Evolutionary conservation across 2,329 filamentous ascomycete genomes (phyloP).

Genomic region (Botryosphaeria dothidea): DNA sequence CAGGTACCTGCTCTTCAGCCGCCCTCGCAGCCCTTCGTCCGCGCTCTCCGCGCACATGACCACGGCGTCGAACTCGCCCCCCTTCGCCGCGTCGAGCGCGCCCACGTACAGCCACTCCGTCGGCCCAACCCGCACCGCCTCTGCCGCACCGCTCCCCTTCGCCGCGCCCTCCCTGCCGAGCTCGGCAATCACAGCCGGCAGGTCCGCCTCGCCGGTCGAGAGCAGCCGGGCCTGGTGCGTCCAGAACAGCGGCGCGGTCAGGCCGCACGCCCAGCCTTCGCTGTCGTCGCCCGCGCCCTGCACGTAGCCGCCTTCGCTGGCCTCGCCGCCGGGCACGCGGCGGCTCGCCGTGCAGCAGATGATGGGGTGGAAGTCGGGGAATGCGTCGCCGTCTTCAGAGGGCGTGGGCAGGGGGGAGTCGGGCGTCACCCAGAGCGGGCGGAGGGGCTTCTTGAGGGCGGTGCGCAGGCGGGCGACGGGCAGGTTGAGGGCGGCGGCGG

Average conservation of each 20-base stretch:
- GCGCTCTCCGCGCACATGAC: conserved; percentile 45
- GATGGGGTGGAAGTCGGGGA: conserved; percentile 66
- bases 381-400: conserved; percentile 41
- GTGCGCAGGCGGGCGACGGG: conserved; percentile 56
- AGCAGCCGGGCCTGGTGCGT: conserved; percentile 62
- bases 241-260: conserved; percentile 84
- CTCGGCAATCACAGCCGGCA: conserved; percentile 53
- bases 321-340: conserved; percentile 67
- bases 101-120: conserved; percentile 44
- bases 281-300: conserved; percentile 95
- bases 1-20: conserved; percentile 48
- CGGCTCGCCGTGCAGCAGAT: conserved; percentile 85
- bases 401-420: conserved; percentile 53
- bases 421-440: conserved; percentile 78
- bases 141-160: conserved; percentile 50
- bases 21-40: conserved; percentile 20
- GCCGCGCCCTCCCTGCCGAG: conserved; percentile 41
- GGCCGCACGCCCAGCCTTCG: conserved; percentile 84
- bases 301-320: conserved; percentile 75
- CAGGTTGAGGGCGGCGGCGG: conserved; percentile 58
- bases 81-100: conserved; percentile 29
- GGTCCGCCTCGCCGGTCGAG: conserved; percentile 63
- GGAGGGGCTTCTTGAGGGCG: conserved; percentile 69
- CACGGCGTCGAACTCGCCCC: conserved; percentile 36
- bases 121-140: conserved; percentile 43